Conservation (phyloP, 768 basidiomycete species). For the Peribolospora baueri region DNA sequence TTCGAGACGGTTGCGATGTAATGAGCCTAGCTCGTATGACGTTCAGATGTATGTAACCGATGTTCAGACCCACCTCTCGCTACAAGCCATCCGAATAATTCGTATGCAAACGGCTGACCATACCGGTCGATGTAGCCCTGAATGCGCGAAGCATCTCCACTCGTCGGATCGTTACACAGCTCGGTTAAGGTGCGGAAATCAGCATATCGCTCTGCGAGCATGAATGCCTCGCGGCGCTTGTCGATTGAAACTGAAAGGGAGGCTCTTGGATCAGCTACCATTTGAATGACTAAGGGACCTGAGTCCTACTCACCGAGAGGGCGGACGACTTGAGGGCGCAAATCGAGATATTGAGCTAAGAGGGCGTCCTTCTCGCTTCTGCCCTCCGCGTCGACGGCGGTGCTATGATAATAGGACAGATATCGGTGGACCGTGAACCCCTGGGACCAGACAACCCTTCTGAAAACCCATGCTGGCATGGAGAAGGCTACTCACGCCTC, state of each 20-base stretch:
- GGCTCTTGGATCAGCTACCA: background rate
- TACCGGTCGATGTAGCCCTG: conserved; percentile 51
- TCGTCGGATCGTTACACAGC: conserved; percentile 41
- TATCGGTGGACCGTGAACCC: no score
- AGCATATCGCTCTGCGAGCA: conserved; percentile 58
- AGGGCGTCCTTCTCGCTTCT: conserved; percentile 37
- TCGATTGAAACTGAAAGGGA: conserved; percentile 34
- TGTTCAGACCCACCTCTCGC: conserved; percentile 39
- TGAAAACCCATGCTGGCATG: background rate
- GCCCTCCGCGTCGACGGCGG: conserved; percentile 19
- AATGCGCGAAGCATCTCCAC: conserved; percentile 18
- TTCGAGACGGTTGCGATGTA: background rate
- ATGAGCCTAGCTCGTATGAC: background rate
- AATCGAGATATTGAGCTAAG: conserved; percentile 37
- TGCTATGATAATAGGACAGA: background rate
- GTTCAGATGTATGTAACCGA: background rate
- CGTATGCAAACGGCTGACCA: conserved; percentile 59
- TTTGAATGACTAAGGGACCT: no score
- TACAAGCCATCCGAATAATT: conserved; percentile 80
- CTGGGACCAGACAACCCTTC: background rate
- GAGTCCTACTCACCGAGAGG: conserved; percentile 39
- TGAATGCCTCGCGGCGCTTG: conserved; percentile 44
- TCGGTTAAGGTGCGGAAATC: conserved; percentile 70
- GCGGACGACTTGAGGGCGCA: conserved; percentile 54
- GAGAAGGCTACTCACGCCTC: background rate